A percentile compares a stretch with the other conserved stretches of the same genome.
These are phyloP conservation scores for Auricularia sp. DNA, from an alignment of 768 basidiomycete genomes.

Conservation along the genomic window DNA sequence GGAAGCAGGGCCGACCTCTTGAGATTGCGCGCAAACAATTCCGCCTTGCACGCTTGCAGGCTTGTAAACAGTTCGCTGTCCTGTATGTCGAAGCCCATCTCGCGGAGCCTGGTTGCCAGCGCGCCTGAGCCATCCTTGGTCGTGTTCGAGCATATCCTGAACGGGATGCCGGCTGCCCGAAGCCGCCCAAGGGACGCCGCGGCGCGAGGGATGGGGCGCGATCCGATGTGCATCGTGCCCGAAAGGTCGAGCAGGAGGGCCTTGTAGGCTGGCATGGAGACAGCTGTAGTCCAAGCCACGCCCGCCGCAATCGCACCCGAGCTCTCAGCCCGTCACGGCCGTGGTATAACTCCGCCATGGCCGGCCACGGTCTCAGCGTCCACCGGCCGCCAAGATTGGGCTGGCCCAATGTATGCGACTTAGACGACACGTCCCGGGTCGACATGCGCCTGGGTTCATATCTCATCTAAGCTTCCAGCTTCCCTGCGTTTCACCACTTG, in stretches of 20 bases:
- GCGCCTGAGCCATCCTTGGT: constrained; percentile 48
- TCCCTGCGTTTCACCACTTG: too few relatives aligned
- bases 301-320: neutral
- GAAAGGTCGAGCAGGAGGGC: constrained; percentile 58
- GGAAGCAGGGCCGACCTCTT: constrained; percentile 24
- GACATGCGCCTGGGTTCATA: too few relatives aligned
- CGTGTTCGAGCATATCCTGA: constrained; percentile 58
- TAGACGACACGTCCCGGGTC: too few relatives aligned
- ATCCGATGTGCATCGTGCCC: constrained; percentile 52
- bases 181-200: constrained; percentile 31
- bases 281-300: neutral
- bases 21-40: constrained; percentile 31
- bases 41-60: constrained; percentile 43
- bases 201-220: constrained; percentile 37
- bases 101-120: constrained; percentile 31
- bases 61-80: constrained; percentile 51
- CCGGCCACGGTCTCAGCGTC: too few relatives aligned
- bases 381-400: too few relatives aligned
- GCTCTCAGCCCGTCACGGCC: neutral
- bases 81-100: constrained; percentile 40
- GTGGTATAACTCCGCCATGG: too few relatives aligned
- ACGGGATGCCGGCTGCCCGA: constrained; percentile 23
- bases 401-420: too few relatives aligned
- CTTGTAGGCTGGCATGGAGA: constrained; percentile 5
- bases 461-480: too few relatives aligned